Evolutionary conservation across 768 basidiomycete species (phyloP).

Genomic region (Xerocomellus chrysenteron): DNA sequence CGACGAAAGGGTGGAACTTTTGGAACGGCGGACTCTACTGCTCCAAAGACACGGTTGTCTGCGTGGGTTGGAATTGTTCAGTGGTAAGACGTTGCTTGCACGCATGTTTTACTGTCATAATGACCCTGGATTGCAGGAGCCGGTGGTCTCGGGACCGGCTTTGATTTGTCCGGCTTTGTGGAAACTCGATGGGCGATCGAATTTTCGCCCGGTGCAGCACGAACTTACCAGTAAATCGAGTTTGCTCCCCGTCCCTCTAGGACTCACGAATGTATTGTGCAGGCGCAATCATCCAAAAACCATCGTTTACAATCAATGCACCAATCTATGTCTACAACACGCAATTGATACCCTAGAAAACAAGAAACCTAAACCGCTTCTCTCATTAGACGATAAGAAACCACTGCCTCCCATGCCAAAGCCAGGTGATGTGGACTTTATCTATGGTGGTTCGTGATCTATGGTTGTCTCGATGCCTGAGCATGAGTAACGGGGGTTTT

Average conservation of each 20-base stretch:
- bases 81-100: conserved; percentile 42
- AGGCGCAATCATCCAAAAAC: conserved; percentile 64
- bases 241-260: neutral
- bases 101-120: neutral
- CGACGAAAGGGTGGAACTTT: conserved; percentile 28
- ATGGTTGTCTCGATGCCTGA: neutral
- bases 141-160: conserved; percentile 69
- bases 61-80: conserved; percentile 65
- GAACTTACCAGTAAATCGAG: conserved; percentile 53
- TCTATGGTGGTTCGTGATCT: conserved; percentile 61
- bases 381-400: conserved; percentile 40
- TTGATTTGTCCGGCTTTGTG: conserved; percentile 60
- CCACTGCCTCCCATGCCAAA: conserved; percentile 51
- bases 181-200: conserved; percentile 71
- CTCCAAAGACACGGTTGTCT: conserved; percentile 43
- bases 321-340: conserved; percentile 57
- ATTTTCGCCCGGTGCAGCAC: conserved; percentile 59
- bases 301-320: conserved; percentile 63
- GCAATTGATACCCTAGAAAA: conserved; percentile 50
- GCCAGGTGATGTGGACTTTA: conserved; percentile 61
- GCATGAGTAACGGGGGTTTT: neutral
- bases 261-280: conserved; percentile 2
- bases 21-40: conserved; percentile 33
- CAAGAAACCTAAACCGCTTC: conserved; percentile 38
- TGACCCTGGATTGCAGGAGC: conserved; percentile 47